phyloP scores from a whole-genome alignment of 129 eudicot species.

The Helianthus tuberosus region DNA sequence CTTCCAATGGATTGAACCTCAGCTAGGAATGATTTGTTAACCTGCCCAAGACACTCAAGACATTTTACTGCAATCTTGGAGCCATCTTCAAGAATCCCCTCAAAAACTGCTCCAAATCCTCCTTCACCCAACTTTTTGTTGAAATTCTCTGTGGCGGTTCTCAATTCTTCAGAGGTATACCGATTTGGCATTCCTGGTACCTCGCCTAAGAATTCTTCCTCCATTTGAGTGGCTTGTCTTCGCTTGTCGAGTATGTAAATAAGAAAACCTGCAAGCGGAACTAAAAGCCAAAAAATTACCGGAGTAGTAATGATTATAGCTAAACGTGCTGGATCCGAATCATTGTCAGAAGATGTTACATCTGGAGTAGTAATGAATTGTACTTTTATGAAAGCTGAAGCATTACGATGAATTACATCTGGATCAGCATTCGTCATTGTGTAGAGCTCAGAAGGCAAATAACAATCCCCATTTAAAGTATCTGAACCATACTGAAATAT shows the following conservation, averaged over 20 bases:
- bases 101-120: conserved; percentile 11
- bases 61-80: conserved; percentile 33
- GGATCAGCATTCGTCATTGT: conserved; percentile 23
- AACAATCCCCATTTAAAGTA: conserved; percentile 19
- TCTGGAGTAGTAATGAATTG: no score
- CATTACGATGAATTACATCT: not conserved
- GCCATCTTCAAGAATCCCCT: conserved; percentile 23
- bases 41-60: conserved; percentile 14
- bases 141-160: not conserved
- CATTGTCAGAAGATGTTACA: no score
- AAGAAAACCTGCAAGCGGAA: no score
- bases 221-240: no score
- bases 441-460: conserved; percentile 32
- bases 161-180: not conserved
- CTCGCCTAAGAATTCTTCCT: not conserved
- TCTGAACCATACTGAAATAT: conserved; percentile 17
- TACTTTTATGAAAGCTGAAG: no score
- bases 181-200: not conserved
- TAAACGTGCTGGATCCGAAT: no score
- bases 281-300: no score
- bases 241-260: no score
- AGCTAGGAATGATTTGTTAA: conserved; percentile 32
- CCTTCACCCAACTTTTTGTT: no score
- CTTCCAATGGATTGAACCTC: conserved; percentile 43
- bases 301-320: no score